phyloP scores from a whole-genome alignment of 116 monocot species.

The Zostera marina region DNA sequence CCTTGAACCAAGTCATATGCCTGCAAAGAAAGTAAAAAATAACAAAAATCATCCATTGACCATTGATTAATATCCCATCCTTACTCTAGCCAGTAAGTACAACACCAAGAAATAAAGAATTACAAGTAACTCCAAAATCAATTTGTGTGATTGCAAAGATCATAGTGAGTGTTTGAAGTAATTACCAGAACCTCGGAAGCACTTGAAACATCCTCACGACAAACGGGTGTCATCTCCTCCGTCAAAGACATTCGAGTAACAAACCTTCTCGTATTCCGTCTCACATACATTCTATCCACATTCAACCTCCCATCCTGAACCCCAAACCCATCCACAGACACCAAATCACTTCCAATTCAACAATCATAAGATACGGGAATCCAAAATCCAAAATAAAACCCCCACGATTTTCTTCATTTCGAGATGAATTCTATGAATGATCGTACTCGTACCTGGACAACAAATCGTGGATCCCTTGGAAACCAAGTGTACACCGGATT shows the following conservation, averaged over 20 bases:
- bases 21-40: conserved; percentile 28
- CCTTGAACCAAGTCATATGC: conserved; percentile 84
- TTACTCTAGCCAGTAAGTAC: background rate
- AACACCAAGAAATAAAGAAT: background rate
- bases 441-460: background rate
- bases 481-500: background rate
- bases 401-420: background rate
- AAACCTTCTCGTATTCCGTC: background rate
- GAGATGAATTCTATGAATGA: background rate
- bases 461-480: background rate
- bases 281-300: background rate
- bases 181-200: conserved; percentile 9
- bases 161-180: background rate
- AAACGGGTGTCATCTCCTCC: background rate
- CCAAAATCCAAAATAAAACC: background rate
- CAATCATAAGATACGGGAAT: background rate
- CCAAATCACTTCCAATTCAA: background rate
- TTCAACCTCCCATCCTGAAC: conserved; percentile 1
- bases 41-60: background rate
- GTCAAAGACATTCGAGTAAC: conserved; percentile 5
- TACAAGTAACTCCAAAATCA: background rate
- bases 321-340: background rate
- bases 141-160: background rate
- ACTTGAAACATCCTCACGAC: background rate
- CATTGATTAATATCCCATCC: background rate